Conservation (phyloP, 2,329 filamentous ascomycete species). For the Torrubiellomyces zombiae region DNA sequence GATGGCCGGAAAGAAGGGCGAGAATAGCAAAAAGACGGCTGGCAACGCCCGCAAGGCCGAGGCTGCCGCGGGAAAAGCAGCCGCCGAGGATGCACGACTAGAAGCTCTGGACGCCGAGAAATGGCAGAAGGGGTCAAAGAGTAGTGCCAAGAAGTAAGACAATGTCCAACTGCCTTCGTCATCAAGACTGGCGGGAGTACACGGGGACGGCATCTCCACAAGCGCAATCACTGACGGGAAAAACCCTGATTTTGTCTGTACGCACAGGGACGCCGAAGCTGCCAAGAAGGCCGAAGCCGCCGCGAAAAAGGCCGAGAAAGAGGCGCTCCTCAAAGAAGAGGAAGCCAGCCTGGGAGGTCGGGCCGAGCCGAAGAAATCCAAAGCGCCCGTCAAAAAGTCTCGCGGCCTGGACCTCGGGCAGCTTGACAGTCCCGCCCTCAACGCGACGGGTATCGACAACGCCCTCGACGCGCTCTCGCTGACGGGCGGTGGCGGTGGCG, state of each 20-base stretch:
- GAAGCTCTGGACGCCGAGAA: conserved; percentile 53
- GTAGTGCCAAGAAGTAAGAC: conserved; percentile 68
- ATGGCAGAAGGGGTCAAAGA: conserved; percentile 80
- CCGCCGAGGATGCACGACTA: conserved; percentile 48
- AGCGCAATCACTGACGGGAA: no score
- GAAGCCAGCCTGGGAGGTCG: conserved; percentile 47
- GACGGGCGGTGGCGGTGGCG: conserved; percentile 31
- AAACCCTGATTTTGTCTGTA: no score
- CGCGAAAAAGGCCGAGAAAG: conserved; percentile 88
- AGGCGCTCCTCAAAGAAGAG: conserved; percentile 68
- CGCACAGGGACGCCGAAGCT: conserved; percentile 20
- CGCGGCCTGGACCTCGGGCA: conserved; percentile 59
- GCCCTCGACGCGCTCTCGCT: conserved; percentile 74
- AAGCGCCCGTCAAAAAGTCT: conserved; percentile 51
- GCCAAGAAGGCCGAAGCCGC: conserved; percentile 66
- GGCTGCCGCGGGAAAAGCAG: conserved; percentile 63
- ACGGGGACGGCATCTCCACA: no score
- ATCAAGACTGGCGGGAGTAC: no score
- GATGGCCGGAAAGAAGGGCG: conserved; percentile 63
- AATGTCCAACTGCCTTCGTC: no score
- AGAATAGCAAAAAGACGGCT: conserved; percentile 75
- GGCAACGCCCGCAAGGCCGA: conserved; percentile 91
- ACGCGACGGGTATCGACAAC: conserved; percentile 81
- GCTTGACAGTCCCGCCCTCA: conserved; percentile 57
- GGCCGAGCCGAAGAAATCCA: conserved; percentile 47